Conservation (phyloP, 345 rosid species). For the Aquilaria sinensis region DNA sequence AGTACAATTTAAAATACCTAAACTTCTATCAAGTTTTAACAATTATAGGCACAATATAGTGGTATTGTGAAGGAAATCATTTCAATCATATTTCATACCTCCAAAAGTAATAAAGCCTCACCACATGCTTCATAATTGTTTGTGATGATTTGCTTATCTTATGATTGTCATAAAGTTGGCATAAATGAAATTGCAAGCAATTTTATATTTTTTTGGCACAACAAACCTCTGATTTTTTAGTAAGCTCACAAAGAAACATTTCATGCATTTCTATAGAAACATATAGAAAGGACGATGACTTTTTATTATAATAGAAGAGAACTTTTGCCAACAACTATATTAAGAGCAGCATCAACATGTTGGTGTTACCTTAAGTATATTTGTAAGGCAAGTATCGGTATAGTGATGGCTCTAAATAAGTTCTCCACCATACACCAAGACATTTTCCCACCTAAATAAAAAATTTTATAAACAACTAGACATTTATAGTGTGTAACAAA, state of each 20-base stretch:
- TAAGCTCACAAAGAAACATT: conserved; percentile 67
- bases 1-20: no score
- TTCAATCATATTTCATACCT: no score
- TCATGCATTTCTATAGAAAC: conserved; percentile 60
- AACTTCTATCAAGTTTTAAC: no score
- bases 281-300: conserved; percentile 3
- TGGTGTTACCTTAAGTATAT: conserved; percentile 54
- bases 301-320: background rate
- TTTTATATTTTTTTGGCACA: conserved; percentile 64
- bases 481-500: background rate
- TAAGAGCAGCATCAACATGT: no score
- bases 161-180: conserved; percentile 64
- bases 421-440: conserved; percentile 89
- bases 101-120: no score
- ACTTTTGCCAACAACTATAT: background rate
- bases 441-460: conserved; percentile 61
- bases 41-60: no score
- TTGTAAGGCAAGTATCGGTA: conserved; percentile 55
- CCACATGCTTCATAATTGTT: background rate
- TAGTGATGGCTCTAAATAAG: conserved; percentile 58
- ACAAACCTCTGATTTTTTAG: conserved; percentile 50
- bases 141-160: conserved; percentile 31
- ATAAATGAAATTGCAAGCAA: conserved; percentile 77
- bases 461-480: background rate
- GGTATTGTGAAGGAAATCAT: no score